phyloP scores from a whole-genome alignment of 306 rosid species.

The Quercus variabilis region DNA sequence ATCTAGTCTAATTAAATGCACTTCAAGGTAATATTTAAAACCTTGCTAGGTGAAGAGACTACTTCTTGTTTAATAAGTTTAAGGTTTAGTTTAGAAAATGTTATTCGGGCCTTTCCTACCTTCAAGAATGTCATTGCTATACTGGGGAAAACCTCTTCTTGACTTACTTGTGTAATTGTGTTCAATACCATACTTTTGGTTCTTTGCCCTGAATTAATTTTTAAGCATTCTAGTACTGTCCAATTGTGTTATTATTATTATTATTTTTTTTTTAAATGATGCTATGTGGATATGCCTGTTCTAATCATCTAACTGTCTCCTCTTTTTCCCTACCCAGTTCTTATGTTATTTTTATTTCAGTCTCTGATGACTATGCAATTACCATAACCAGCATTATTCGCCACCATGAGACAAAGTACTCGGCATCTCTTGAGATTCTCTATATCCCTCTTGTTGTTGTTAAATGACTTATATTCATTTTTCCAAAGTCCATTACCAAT shows the following conservation, averaged over 20 bases:
- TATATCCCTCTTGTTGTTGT: slow-evolving; percentile 12
- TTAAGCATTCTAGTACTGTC: not conserved
- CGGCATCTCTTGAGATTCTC: slow-evolving; percentile 83
- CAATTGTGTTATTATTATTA: no score
- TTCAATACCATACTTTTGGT: not conserved
- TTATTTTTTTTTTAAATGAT: not conserved
- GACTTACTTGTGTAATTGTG: not conserved
- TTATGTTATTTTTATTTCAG: slow-evolving; percentile 39
- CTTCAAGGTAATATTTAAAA: not conserved
- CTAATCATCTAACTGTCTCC: not conserved
- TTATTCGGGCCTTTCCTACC: no score
- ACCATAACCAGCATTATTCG: slow-evolving; percentile 69
- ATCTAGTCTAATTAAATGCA: not conserved
- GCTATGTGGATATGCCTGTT: not conserved
- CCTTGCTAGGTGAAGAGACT: not conserved
- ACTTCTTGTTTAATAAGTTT: not conserved
- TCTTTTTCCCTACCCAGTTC: slow-evolving; percentile 1
- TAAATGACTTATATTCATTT: not conserved
- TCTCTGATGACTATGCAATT: slow-evolving; percentile 78
- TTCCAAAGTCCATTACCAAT: slow-evolving; percentile 10
- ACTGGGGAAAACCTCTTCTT: not conserved
- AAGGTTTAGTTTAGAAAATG: not conserved
- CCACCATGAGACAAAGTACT: slow-evolving; percentile 91
- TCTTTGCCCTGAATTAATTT: not conserved
- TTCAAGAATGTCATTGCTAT: no score